Evolutionary conservation across 331 rosid genomes (phyloP).

Genomic region (Pyrus hybrid): DNA sequence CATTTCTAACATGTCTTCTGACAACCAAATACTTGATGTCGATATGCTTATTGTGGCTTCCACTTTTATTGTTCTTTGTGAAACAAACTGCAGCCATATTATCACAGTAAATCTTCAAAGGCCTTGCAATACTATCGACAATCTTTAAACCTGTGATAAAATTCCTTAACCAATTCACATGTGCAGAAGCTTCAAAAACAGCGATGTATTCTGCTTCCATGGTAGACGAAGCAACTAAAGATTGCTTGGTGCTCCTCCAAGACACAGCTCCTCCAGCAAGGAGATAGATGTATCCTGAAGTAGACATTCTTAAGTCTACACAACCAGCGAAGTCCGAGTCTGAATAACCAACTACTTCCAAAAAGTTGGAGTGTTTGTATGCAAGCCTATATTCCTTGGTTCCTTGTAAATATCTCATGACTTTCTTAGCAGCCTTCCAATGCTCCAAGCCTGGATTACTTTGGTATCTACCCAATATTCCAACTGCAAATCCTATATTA

Average conservation of each 20-base stretch:
- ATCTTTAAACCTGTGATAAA: neutral
- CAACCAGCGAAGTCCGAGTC: neutral
- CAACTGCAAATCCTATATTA: too few relatives aligned
- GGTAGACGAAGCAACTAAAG: neutral
- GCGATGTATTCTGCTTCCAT: neutral
- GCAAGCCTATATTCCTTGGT: too few relatives aligned
- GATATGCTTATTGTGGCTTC: neutral
- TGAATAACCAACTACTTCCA: too few relatives aligned
- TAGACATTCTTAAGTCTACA: neutral
- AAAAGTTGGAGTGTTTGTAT: too few relatives aligned
- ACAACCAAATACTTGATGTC: neutral
- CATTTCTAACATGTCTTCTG: neutral
- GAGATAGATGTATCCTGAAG: neutral
- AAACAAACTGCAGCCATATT: neutral
- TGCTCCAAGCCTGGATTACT: too few relatives aligned
- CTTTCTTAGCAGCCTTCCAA: too few relatives aligned
- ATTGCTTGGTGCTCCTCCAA: neutral
- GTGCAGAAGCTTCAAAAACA: neutral
- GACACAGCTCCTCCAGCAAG: neutral
- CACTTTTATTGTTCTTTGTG: neutral
- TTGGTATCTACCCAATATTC: too few relatives aligned
- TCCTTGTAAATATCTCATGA: too few relatives aligned
- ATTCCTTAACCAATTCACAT: neutral
- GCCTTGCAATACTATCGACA: neutral
- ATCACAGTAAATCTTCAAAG: neutral